Evolutionary conservation across 225 moss, liverwort and hornwort species (phyloP).

Genomic region (Marchantia paleacea): DNA sequence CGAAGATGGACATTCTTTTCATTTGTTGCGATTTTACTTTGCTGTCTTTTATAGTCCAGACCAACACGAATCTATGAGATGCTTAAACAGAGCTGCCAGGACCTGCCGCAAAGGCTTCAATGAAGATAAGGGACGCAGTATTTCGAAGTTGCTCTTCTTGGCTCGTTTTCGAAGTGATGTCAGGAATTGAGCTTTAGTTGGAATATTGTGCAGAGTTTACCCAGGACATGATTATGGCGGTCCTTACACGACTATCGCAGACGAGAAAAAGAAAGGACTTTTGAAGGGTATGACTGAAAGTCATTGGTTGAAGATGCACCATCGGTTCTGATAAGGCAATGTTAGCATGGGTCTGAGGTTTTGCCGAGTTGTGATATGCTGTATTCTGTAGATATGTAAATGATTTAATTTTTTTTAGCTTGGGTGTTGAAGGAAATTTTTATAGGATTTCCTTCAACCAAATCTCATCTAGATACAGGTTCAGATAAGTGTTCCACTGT

Average conservation of each 20-base stretch:
- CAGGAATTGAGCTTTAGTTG: background rate
- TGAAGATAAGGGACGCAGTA: no score
- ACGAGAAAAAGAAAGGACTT: slow-evolving; percentile 69
- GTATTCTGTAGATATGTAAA: slow-evolving; percentile 30
- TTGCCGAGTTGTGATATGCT: background rate
- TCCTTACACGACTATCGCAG: slow-evolving; percentile 70
- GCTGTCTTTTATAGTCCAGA: no score
- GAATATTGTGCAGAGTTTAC: slow-evolving; percentile 56
- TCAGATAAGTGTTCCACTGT: background rate
- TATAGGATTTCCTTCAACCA: background rate
- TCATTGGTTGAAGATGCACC: slow-evolving; percentile 75
- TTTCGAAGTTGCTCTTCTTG: no score
- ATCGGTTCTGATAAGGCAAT: slow-evolving; percentile 18
- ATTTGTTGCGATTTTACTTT: no score
- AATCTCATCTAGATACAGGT: background rate
- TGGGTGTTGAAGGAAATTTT: background rate
- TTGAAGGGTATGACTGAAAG: slow-evolving; percentile 65
- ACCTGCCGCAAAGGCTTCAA: no score
- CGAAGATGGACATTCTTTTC: no score
- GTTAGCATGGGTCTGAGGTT: slow-evolving; percentile 1
- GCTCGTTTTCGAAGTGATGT: no score
- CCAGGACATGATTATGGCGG: slow-evolving; percentile 98
- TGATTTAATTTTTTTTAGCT: slow-evolving; percentile 7
- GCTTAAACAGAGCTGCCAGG: no score
- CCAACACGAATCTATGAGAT: background rate